Evolutionary conservation across 2,329 filamentous ascomycete genomes (phyloP), one percentile per base, ranked within the genome.

Genomic region (Neofusicoccum kwambonambiense): DNA sequence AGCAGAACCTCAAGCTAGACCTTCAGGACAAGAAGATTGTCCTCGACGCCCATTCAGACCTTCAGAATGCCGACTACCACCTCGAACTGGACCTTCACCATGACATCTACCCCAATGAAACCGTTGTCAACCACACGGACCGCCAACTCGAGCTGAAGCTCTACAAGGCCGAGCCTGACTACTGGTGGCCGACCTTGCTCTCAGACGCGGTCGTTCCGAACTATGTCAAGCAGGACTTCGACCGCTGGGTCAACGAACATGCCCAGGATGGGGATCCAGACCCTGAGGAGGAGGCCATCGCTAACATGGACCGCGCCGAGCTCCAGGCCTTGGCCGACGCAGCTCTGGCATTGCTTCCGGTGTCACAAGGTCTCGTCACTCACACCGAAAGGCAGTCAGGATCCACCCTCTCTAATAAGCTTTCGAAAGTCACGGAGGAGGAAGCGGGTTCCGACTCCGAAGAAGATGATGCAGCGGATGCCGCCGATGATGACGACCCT

Each of bases 141-240:
- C 56, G 56, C 42, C 56, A 60, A 15, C 42, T 60, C 9, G 56
- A 60, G 27, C 42, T 60, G 8, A 37, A 15, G 27, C 42, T 60
- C 3, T 60, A 19, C 56, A 60, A 60, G 31, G 56, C 41, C 9
- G 56, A 60, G 42, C 41, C 56, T n/a, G 31, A 60, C 7, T 60
- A n/a, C 56, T 60, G 56, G 56, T 60, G 56, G 56, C 56, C 56
- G n/a, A 7, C 15, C 5, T 12, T 60, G 11, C 56, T 60, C 42
- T 45, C 56, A 3, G 12, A 47, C 42, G 27, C 15, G 1, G 15
- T 45, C 11, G 27, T 17, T 13, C 56, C 56, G 7, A 12, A 41
- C n/a, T 60, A 47, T 12, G 22, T 60, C n/a, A 60, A 37, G 56
- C 42, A 35, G 27, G 56, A 60, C 42, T 60, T 60, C 17, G 56